Evolutionary conservation across 768 basidiomycete genomes (phyloP).

Genomic region (Phaeotremella skinneri): DNA sequence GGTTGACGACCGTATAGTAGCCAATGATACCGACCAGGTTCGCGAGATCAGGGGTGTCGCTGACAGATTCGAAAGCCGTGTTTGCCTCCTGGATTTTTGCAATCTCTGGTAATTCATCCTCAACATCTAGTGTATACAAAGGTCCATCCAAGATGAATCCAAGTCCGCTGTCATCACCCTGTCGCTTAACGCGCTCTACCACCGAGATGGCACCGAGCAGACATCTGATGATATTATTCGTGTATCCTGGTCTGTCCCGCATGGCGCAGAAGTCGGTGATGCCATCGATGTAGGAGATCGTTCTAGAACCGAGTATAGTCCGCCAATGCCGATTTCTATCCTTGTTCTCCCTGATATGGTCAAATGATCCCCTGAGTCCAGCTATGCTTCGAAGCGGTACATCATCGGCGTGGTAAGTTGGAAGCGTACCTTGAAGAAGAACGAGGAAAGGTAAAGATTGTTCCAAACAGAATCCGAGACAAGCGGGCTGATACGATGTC

Average conservation of each 20-base stretch:
- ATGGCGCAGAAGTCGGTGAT: background rate
- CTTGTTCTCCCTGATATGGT: background rate
- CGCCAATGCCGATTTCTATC: background rate
- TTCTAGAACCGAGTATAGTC: background rate
- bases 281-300: background rate
- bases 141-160: background rate
- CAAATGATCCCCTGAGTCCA: background rate
- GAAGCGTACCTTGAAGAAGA: background rate
- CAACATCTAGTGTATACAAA: slow-evolving; percentile 1
- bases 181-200: background rate
- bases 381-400: background rate
- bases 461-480: background rate
- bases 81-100: background rate
- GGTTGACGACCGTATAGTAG: background rate
- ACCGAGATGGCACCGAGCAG: background rate
- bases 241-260: background rate
- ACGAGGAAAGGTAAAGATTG: background rate
- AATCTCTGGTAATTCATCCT: background rate
- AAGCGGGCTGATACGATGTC: background rate
- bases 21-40: background rate
- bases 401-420: background rate
- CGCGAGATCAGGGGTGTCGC: background rate
- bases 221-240: background rate
- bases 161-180: background rate
- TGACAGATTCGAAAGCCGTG: background rate